Percentiles rank a stretch among this genome's conserved stretches.
Evolutionary conservation across 805 yeast species (phyloP).

Genomic region (Monosporozyma unispora): DNA sequence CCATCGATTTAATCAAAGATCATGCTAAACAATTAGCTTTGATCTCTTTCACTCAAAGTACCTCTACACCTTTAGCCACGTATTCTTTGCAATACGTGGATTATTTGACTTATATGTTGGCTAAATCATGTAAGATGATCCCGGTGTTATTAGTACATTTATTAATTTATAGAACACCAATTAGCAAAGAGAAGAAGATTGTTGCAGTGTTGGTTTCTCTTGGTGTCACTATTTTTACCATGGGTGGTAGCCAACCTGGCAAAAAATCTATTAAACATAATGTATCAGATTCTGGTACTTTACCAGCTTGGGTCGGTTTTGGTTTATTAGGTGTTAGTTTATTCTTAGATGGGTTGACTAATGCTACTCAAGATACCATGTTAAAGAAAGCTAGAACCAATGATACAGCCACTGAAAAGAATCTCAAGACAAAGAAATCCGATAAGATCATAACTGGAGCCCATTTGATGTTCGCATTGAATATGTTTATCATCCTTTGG

Average conservation of each 20-base stretch:
- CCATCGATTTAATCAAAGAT: conserved; percentile 31
- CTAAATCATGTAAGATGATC: conserved; percentile 86
- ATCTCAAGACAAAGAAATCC: conserved; percentile 4
- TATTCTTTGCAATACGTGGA: conserved; percentile 74
- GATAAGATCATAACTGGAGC: conserved; percentile 58
- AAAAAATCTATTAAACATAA: conserved; percentile 8
- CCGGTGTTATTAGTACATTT: conserved; percentile 90
- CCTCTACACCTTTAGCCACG: conserved; percentile 78
- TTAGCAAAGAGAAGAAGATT: conserved; percentile 65
- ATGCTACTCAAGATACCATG: conserved; percentile 85
- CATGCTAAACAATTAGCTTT: conserved; percentile 34
- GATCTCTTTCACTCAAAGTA: conserved; percentile 65
- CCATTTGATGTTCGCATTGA: conserved; percentile 72
- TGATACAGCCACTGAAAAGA: conserved; percentile 1
- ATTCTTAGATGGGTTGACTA: conserved; percentile 83
- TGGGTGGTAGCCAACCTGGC: conserved; percentile 31
- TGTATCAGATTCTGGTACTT: not conserved
- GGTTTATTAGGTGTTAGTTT: conserved; percentile 50
- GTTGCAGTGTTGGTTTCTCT: conserved; percentile 72
- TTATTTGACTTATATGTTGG: conserved; percentile 72
- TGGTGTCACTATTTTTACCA: conserved; percentile 77
- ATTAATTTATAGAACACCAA: conserved; percentile 55
- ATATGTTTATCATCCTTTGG: conserved; percentile 36
- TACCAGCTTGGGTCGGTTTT: conserved; percentile 42
- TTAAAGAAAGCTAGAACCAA: conserved; percentile 34